These are phyloP conservation scores for Haematococcus sp. DNA, from an alignment of 139 green algal genomes.

Conservation along the genomic window DNA sequence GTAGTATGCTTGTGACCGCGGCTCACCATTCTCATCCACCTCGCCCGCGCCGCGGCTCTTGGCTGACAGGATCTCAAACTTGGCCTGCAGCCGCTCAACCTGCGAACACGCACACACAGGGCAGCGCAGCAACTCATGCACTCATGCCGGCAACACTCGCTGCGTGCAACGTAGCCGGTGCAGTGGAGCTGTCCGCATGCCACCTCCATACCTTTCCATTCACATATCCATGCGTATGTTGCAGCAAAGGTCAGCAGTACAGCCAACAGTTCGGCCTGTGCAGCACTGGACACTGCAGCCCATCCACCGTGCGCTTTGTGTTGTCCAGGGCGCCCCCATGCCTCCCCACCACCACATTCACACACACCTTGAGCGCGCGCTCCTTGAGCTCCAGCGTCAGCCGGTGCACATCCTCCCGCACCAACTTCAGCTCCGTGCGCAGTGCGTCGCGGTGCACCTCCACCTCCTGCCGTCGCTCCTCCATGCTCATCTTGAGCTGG, in stretches of 20 bases:
- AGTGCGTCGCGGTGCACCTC: constrained; percentile 49
- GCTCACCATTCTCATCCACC: constrained; percentile 16
- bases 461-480: constrained; percentile 77
- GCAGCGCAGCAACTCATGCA: neutral
- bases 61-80: constrained; percentile 65
- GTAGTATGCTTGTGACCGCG: constrained; percentile 76
- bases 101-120: constrained; percentile 3
- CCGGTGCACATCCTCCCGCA: constrained; percentile 78
- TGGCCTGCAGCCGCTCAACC: constrained; percentile 68
- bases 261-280: too few relatives aligned
- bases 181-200: neutral
- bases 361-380: constrained; percentile 35
- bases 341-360: too few relatives aligned
- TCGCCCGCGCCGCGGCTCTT: constrained; percentile 33
- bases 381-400: constrained; percentile 78
- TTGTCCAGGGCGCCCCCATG: too few relatives aligned
- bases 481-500: constrained; percentile 71
- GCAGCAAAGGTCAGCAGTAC: too few relatives aligned
- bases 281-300: too few relatives aligned
- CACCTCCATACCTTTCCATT: too few relatives aligned
- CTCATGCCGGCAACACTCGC: neutral
- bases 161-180: neutral
- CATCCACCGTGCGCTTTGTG: too few relatives aligned
- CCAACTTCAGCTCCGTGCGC: constrained; percentile 70
- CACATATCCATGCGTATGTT: too few relatives aligned